phyloP scores from a whole-genome alignment of 306 rosid species.

The Cucumis melo region DNA sequence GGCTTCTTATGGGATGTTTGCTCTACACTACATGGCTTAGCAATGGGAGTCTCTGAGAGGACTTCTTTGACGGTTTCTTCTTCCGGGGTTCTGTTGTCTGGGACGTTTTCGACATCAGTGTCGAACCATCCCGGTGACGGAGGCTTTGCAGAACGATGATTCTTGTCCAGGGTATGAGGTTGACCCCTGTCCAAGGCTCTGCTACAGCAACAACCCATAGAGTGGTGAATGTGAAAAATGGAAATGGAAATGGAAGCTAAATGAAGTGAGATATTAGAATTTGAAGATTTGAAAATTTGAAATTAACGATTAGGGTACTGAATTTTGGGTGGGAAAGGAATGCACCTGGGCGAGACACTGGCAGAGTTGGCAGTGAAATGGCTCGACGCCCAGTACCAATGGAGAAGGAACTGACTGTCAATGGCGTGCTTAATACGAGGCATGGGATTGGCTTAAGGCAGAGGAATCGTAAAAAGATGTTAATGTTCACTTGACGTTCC shows the following conservation, averaged over 20 bases:
- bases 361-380: constrained; percentile 7
- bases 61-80: constrained; percentile 86
- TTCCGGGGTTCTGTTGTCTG: constrained; percentile 22
- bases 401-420: constrained; percentile 2
- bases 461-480: background rate
- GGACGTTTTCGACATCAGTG: constrained; percentile 12
- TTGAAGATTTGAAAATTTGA: constrained; percentile 14
- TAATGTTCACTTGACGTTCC: background rate
- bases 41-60: constrained; percentile 65
- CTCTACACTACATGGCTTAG: constrained; percentile 24
- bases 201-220: constrained; percentile 87
- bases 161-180: background rate
- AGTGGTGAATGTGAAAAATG: constrained; percentile 7
- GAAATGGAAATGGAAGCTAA: constrained; percentile 14
- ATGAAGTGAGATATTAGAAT: background rate
- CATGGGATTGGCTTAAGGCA: background rate
- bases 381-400: constrained; percentile 4
- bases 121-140: constrained; percentile 9
- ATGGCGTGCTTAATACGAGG: background rate
- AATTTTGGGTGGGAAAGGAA: constrained; percentile 3
- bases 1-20: constrained; percentile 6
- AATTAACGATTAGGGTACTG: background rate
- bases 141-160: constrained; percentile 6
- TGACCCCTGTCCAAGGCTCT: constrained; percentile 13
- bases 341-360: background rate